Percentiles rank a stretch among this genome's conserved stretches.
Evolutionary conservation across 208 protist species (phyloP).

Genomic region (Leptomonas pyrrhocoris): DNA sequence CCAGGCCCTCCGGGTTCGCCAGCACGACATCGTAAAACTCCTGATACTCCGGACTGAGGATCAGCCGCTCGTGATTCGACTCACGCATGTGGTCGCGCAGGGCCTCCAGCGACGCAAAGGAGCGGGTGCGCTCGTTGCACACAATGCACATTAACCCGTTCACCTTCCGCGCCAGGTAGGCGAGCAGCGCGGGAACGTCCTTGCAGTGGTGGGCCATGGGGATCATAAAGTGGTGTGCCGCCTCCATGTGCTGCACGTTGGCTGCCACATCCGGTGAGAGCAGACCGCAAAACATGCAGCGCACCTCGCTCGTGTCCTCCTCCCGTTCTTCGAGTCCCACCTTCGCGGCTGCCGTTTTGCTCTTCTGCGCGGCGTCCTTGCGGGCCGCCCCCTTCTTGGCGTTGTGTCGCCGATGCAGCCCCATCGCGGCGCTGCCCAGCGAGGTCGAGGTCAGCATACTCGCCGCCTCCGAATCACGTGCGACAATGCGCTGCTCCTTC

Average conservation of each 20-base stretch:
- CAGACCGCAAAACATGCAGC: slow-evolving; percentile 86
- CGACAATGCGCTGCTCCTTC: slow-evolving; percentile 91
- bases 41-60: slow-evolving; percentile 83
- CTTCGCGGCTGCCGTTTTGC: slow-evolving; percentile 39
- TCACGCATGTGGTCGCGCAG: slow-evolving; percentile 89
- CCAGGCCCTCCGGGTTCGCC: slow-evolving; percentile 49
- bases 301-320: slow-evolving; percentile 72
- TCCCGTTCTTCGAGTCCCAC: slow-evolving; percentile 77
- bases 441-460: slow-evolving; percentile 85
- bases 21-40: slow-evolving; percentile 82
- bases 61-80: slow-evolving; percentile 74
- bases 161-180: slow-evolving; percentile 85
- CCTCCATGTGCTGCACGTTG: slow-evolving; percentile 71
- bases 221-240: slow-evolving; percentile 77
- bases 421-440: slow-evolving; percentile 86
- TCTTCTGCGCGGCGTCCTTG: slow-evolving; percentile 12
- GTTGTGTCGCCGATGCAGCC: slow-evolving; percentile 87
- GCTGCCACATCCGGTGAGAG: slow-evolving; percentile 43
- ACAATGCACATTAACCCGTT: slow-evolving; percentile 90
- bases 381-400: slow-evolving; percentile 49
- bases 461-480: slow-evolving; percentile 79
- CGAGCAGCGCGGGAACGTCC: slow-evolving; percentile 64
- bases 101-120: slow-evolving; percentile 71
- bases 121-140: slow-evolving; percentile 81
- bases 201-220: slow-evolving; percentile 70